Evolutionary conservation across 1,284 basidiomycete species (phyloP), one percentile per base, ranked within the genome.

Genomic region (Polyporus tsugae): DNA sequence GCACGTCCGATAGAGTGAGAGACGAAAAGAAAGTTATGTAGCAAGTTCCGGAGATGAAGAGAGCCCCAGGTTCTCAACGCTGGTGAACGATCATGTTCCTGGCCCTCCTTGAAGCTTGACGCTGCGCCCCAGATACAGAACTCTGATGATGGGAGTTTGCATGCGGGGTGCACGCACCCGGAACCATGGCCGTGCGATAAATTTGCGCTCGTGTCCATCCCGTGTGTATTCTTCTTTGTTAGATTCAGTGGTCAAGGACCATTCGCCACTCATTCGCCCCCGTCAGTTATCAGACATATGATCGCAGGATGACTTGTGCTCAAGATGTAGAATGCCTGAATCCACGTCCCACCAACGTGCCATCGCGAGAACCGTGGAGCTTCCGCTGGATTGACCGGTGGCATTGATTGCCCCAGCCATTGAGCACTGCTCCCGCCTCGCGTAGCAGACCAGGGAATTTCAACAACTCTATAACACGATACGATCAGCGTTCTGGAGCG

Each of bases 1-100:
- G 41, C 59, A 39, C 13, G 52, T 33, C 29, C 15, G 15, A 33
- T 33, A 53, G 52, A 53, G 52, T 53, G 52, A 53, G 22, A 53
- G 52, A 53, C 52, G 52, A 53, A 53, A 53, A 53, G 11, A 53
- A 53, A 53, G 52, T 53, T 53, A 33, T 53, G 52, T 53, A 13
- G 52, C 52, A 29, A 29, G 11, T 17, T 17, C 29, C 52, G 52
- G 52, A 53, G 13, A 53, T 33, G 52, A 53, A 53, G 29, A 53
- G 52, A 53, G 17, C 5, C 15, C 6, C 52, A 53, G 2, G 25
- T 29, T 11, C 29, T 2, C 10, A 33, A n/a, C 5, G 22, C 29
- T 33, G 49, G 19, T 52, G 13, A 13, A 52, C 3, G 52, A 33
- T n/a, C n/a, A n/a, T 7, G 52, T 33, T 29, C 25, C 15, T 53